Evolutionary conservation across 1,284 basidiomycete genomes (phyloP), one percentile per base, ranked within the genome.

Genomic region (Cutaneotrichosporon cutaneum): DNA sequence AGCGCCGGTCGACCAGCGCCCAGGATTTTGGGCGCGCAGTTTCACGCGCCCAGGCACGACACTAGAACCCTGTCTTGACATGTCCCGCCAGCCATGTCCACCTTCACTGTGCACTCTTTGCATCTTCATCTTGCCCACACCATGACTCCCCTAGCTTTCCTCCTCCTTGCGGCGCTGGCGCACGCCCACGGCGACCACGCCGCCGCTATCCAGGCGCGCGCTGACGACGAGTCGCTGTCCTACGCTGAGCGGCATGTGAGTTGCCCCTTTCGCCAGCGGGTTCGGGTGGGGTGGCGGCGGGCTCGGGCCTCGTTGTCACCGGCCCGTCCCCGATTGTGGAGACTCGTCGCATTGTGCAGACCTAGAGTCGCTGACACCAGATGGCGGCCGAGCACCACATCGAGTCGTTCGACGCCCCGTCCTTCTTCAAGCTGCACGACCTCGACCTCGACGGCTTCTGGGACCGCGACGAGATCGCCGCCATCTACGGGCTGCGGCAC

Each of bases 401-500:
- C 58, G 77, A 79, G 60, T 69, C 69, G 11, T 80, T 79, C 51
- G 78, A 80, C 68, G 69, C 77, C 5, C 71, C 75, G 32, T 68
- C 76, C 6, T 80, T 80, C 69, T 80, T 80, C 75, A 73, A 77
- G 65, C 83, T 98, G 11, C 94, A 98, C 78, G 94, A 98, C 80
- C 83, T 98, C 62, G 87, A 97, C 80, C 82, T 87, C 85, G 89
- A 78, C 69, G 87, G 89, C 0, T 70, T 82, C 42, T 90, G 90
- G 88, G 86, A 90, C 77, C 81, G 83, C 61, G 86, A 87, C 64
- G 91, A 94, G 78, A 89, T 94, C 65, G 88, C 94, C 75, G 90
- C 92, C 7, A 86, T 95, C 48, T 95, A 96, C 71, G 95, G 95
- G 61, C 90, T 99, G 24, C 93, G 98, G 78, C 96, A 99, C 77